Evolutionary conservation across 2,329 filamentous ascomycete genomes (phyloP), one percentile per base, ranked within the genome.

Genomic region (Fusarium euwallaceae): DNA sequence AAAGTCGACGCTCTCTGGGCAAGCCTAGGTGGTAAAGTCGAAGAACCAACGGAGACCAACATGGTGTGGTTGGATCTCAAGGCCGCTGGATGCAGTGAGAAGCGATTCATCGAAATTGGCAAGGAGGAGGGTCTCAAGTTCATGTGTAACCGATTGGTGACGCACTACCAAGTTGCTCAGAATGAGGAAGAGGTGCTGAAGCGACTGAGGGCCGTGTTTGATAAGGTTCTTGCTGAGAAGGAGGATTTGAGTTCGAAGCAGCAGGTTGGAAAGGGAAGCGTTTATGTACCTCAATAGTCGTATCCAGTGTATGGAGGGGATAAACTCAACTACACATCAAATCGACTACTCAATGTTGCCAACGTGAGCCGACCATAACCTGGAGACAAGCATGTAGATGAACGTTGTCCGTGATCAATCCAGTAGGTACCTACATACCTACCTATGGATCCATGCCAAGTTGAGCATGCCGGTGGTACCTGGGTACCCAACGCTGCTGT

Each of bases 41-140:
- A 87, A 22, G 87, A 92, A 69, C 92, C 93, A 0, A 92, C 93
- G 2, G 92, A 97, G 80, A 97, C 95, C n/a, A 97, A 97, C 83
- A 97, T 97, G 94, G 90, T 94, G 37, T 97, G 94, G 94, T 79
- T 97, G 67, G 92, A 97, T 81, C 84, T 97, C 17, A 88, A 90
- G 34, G 87, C 88, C 1, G 88, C 89, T 12, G 89, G 89, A 2
- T 85, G 86, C 70, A 80, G 81, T 16, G 70, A 61, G 7, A 80
- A 80, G 64, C 81, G 78, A 43, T 84, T 89, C 61, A 78, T 80
- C 16, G 79, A 82, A 74, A 79, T 87, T 36, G 84, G 84, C 7
- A 78, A 79, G 58, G 84, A 84, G 37, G 82, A 80, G 12, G 87
- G 87, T 0, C 77, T 89, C 66, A 84, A 82, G 69, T 75, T 87